Evolutionary conservation across 306 rosid genomes (phyloP), one percentile per base, ranked within the genome.

Genomic region (Potentilla sterilis): DNA sequence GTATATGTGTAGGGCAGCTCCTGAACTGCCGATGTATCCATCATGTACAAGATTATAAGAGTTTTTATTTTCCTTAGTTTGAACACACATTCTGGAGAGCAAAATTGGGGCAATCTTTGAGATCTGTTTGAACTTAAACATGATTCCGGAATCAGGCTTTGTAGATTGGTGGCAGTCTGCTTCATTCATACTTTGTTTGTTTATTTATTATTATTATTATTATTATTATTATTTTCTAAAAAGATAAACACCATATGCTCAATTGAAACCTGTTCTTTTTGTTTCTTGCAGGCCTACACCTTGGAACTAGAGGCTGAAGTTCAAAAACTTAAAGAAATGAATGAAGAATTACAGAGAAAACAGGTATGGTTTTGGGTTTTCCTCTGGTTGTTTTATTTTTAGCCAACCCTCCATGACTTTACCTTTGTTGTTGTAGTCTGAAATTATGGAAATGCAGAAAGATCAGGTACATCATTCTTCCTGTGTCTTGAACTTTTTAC

Each of bases 301-400:
- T 73, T 85, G 71, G 99, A 95, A 80, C 88, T 95, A 65, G 99
- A 95, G 81, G 93, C 90, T 69, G 99, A 95, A 86, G 79, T 95
- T 70, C 86, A 83, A 43, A 88, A 88, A 81, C 93, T 92, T 38
- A 92, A 92, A 82, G 92, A 87, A 82, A 4, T 81, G 80, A 95
- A 92, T 82, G 69, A 79, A 78, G 99, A 95, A 75, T 74, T 95
- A 35, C 88, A 89, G 80, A 81, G 58, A 79, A 92, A 89, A 77
- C 97, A 92, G 96, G 98, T 88, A 80, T 48, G 14, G 62, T 48
- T 70, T 66, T 66, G 47, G 18, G 44, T 51, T 48, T 35, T 73
- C 4, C 63, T 62, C 66, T 71, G 72, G 65, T 72, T 72, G 6
- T 54, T 21, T 52, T 48, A 12, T 42, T 1, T 22, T 41, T 24